These are phyloP conservation scores for Graphilbum ipis-grandicollis DNA, from an alignment of 2,329 filamentous ascomycete species.

Conservation along the genomic window DNA sequence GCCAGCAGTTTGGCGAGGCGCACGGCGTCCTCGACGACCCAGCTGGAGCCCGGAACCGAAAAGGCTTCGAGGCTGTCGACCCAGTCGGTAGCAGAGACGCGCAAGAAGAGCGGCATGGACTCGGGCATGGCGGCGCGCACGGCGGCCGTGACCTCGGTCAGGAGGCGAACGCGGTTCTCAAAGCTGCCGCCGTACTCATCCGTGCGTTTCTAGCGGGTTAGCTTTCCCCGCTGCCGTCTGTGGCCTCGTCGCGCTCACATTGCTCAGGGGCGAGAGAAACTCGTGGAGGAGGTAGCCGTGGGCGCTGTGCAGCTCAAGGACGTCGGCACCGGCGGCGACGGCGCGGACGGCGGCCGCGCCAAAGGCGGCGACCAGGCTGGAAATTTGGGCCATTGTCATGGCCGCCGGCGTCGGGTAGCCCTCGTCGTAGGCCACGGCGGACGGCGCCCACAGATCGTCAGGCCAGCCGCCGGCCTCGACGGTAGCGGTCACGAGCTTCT, in stretches of 20 bases:
- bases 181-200: conserved; percentile 50
- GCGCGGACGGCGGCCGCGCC: conserved; percentile 40
- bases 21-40: conserved; percentile 54
- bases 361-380: conserved; percentile 44
- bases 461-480: conserved; percentile 38
- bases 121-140: conserved; percentile 33
- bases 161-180: conserved; percentile 46
- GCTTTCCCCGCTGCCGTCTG: too few relatives aligned
- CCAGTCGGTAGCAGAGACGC: conserved; percentile 47
- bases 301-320: conserved; percentile 50
- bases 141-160: conserved; percentile 34
- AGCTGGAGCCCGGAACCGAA: conserved; percentile 26
- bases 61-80: conserved; percentile 22
- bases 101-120: conserved; percentile 37
- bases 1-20: conserved; percentile 53
- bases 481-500: conserved; percentile 32
- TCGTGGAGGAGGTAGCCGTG: conserved; percentile 51
- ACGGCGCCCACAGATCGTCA: conserved; percentile 33
- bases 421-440: conserved; percentile 39
- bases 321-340: conserved; percentile 54
- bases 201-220: conserved; percentile 31
- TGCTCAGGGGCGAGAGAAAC: conserved; percentile 43
- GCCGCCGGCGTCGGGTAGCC: conserved; percentile 45
- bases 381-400: conserved; percentile 52
- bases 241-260: too few relatives aligned